A percentile compares a stretch with the other conserved stretches of the same genome.
Conservation (phyloP, 106 monocot genomes). For the Dioscorea alata region DNA sequence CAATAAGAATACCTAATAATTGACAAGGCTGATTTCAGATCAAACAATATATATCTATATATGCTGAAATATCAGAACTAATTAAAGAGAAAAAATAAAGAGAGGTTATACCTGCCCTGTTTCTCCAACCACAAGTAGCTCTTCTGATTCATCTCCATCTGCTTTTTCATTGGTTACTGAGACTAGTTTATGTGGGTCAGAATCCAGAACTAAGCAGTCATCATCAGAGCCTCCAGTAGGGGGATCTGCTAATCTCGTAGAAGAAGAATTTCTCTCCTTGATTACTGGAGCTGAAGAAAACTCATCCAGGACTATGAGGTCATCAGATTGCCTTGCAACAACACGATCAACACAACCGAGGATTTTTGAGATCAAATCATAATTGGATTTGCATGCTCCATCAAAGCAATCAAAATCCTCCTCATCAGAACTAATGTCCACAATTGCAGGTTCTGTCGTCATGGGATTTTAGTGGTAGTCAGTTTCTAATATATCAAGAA, state of each 20-base stretch:
- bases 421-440: conserved; percentile 1
- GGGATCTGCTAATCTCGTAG: neutral
- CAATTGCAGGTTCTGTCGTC: neutral
- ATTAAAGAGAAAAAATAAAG: neutral
- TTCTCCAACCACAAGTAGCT: conserved; percentile 39
- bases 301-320: conserved; percentile 15
- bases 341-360: neutral
- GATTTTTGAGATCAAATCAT: neutral
- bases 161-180: neutral
- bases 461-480: neutral
- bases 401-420: neutral
- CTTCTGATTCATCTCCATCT: conserved; percentile 26
- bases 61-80: neutral
- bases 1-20: no score
- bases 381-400: neutral
- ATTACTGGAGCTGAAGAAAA: conserved; percentile 1
- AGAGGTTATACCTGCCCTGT: conserved; percentile 42
- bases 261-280: neutral
- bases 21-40: no score
- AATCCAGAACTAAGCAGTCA: conserved; percentile 45
- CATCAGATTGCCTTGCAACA: neutral
- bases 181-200: conserved; percentile 34
- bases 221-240: conserved; percentile 19
- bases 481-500: neutral
- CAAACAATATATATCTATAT: no score